A percentile compares a stretch with the other conserved stretches of the same genome.
These are phyloP conservation scores for Crithidia fasciculata DNA, from an alignment of 208 protist genomes.

Conservation along the genomic window DNA sequence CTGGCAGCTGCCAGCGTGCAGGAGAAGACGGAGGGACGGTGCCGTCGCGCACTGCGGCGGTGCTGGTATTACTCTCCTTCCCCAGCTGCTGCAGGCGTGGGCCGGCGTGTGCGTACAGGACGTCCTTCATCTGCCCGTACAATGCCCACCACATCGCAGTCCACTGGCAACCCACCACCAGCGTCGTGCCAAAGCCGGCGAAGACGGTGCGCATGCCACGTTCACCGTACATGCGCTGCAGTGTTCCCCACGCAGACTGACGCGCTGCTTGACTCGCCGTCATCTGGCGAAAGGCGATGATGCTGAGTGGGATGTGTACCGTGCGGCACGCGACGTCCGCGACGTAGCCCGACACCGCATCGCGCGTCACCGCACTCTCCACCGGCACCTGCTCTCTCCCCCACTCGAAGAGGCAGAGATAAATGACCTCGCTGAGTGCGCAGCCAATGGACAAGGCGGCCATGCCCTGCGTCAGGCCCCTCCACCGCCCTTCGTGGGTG, in stretches of 20 bases:
- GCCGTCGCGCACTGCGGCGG: background rate
- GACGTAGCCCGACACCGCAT: constrained; percentile 66
- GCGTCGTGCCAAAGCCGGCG: constrained; percentile 77
- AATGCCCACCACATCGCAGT: constrained; percentile 83
- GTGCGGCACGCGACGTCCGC: constrained; percentile 69
- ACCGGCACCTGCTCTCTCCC: constrained; percentile 56
- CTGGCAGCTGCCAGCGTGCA: constrained; percentile 24
- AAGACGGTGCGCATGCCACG: constrained; percentile 72
- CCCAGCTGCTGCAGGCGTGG: constrained; percentile 36
- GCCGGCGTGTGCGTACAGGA: constrained; percentile 43
- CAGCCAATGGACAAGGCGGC: constrained; percentile 67
- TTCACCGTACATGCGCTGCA: constrained; percentile 67
- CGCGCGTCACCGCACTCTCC: constrained; percentile 34
- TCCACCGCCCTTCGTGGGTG: constrained; percentile 54
- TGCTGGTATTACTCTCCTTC: background rate
- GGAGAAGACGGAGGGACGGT: background rate
- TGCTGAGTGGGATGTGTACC: constrained; percentile 82
- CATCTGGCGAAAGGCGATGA: constrained; percentile 88
- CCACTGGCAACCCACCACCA: constrained; percentile 84
- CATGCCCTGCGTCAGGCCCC: constrained; percentile 66
- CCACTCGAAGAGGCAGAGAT: constrained; percentile 82
- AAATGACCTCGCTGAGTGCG: constrained; percentile 81
- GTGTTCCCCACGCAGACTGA: constrained; percentile 26
- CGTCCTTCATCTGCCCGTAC: constrained; percentile 64
- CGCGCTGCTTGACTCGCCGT: constrained; percentile 31